Percentiles rank a stretch among this genome's conserved stretches.
Evolutionary conservation across 2,329 filamentous ascomycete species (phyloP).

Genomic region (Xylariaceae sp.): DNA sequence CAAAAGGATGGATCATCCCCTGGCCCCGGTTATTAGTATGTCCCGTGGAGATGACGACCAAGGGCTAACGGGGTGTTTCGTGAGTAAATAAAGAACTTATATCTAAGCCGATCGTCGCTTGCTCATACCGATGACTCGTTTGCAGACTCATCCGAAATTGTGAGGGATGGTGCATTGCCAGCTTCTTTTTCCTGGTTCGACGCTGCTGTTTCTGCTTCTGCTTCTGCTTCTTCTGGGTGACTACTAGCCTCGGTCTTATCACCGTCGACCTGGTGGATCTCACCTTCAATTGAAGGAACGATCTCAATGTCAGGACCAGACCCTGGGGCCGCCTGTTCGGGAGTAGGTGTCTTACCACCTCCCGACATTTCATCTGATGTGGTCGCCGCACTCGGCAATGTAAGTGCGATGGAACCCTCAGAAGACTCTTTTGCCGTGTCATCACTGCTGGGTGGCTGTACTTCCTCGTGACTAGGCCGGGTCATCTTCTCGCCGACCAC

Average conservation of each 20-base stretch:
- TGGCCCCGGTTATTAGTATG: constrained; percentile 14
- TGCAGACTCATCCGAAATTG: constrained; percentile 33
- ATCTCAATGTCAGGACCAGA: neutral
- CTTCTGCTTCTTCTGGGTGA: constrained; percentile 17
- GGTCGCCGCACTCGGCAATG: constrained; percentile 11
- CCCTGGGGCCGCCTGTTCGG: neutral
- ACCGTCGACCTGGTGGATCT: constrained; percentile 8
- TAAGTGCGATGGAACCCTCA: constrained; percentile 11
- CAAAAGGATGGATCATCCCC: constrained; percentile 18
- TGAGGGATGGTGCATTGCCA: constrained; percentile 33
- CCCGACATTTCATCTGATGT: constrained; percentile 4
- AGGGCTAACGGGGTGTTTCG: constrained; percentile 17
- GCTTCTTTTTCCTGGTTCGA: constrained; percentile 27
- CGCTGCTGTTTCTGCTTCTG: constrained; percentile 15
- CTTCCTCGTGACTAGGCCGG: constrained; percentile 34
- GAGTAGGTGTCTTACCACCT: constrained; percentile 8
- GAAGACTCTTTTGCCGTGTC: constrained; percentile 8
- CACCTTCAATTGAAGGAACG: constrained; percentile 10
- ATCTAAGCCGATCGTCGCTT: neutral
- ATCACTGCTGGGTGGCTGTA: constrained; percentile 11
- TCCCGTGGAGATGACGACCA: constrained; percentile 12
- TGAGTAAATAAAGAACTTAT: constrained; percentile 10
- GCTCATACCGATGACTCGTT: constrained; percentile 16
- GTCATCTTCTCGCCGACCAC: constrained; percentile 32
- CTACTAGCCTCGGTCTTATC: constrained; percentile 13